Evolutionary conservation across 2,329 filamentous ascomycete species (phyloP).

Genomic region (Daldinia sp.): DNA sequence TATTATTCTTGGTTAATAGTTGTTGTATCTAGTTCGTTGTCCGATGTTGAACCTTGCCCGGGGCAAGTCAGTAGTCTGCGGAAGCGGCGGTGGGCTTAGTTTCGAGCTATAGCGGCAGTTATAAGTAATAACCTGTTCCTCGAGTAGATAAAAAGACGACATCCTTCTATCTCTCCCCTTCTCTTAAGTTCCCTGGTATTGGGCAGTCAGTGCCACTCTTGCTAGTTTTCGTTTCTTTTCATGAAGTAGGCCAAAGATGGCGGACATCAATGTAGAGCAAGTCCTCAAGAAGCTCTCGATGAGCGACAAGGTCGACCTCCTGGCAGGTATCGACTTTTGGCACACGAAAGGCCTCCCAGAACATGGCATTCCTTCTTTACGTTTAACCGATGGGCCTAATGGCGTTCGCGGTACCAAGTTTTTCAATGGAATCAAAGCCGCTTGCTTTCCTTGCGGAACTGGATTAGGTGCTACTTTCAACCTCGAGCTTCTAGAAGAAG

Average conservation of each 20-base stretch:
- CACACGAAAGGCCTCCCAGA: slow-evolving; percentile 72
- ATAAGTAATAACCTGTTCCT: slow-evolving; percentile 20
- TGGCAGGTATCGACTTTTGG: slow-evolving; percentile 75
- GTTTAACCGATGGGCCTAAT: slow-evolving; percentile 77
- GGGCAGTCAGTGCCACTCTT: background rate
- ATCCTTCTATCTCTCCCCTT: background rate
- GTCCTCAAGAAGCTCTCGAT: slow-evolving; percentile 66
- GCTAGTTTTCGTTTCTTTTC: background rate
- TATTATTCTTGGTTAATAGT: slow-evolving; percentile 17
- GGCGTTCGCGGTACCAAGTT: slow-evolving; percentile 76
- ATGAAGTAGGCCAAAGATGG: slow-evolving; percentile 52
- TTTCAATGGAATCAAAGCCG: slow-evolving; percentile 71
- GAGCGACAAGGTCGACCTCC: slow-evolving; percentile 65
- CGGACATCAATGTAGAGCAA: slow-evolving; percentile 66
- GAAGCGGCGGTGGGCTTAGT: slow-evolving; percentile 27
- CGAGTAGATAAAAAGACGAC: background rate
- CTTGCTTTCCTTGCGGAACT: slow-evolving; percentile 72
- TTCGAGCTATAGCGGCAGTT: slow-evolving; percentile 20
- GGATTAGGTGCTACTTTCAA: slow-evolving; percentile 71
- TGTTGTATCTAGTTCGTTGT: slow-evolving; percentile 10
- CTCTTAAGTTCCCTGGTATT: background rate
- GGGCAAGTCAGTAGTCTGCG: slow-evolving; percentile 15
- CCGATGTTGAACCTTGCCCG: slow-evolving; percentile 28
- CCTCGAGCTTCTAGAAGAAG: slow-evolving; percentile 62
- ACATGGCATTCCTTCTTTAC: slow-evolving; percentile 72